A percentile compares a stretch with the other conserved stretches of the same genome.
Conservation (phyloP, 192 early-diverging fungal species). For the Dissophora ornata region DNA sequence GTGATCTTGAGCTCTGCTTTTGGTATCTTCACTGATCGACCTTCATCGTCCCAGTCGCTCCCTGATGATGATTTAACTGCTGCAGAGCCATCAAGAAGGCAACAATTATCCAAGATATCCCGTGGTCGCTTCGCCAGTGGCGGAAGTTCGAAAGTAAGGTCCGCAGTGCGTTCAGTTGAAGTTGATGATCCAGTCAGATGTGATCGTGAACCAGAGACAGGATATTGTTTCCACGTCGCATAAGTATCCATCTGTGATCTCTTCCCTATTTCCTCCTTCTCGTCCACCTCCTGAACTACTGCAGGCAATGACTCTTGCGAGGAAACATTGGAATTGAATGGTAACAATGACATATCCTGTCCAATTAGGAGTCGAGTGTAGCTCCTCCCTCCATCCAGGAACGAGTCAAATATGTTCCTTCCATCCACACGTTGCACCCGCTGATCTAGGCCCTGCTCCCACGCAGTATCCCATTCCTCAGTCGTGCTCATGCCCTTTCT, state of each 20-base stretch:
- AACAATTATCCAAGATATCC: constrained; percentile 35
- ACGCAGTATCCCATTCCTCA: constrained; percentile 6
- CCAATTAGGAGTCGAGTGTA: background rate
- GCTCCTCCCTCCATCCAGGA: background rate
- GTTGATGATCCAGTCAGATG: background rate
- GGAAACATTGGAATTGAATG: background rate
- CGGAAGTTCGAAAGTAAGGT: constrained; percentile 25
- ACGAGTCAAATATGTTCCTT: constrained; percentile 14
- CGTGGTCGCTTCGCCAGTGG: constrained; percentile 26
- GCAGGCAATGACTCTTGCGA: background rate
- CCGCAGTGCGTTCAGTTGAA: background rate
- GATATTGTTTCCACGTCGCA: background rate
- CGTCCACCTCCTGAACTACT: too few relatives aligned
- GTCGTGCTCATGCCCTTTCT: background rate
- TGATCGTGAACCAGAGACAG: constrained; percentile 5
- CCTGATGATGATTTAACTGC: background rate
- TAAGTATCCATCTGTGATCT: background rate
- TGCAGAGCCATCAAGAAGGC: background rate
- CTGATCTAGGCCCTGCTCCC: constrained; percentile 31
- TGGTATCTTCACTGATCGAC: background rate
- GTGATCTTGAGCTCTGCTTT: background rate
- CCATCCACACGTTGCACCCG: constrained; percentile 16
- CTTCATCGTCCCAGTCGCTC: background rate
- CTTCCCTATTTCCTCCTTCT: too few relatives aligned
- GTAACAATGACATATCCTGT: background rate